Evolutionary conservation across 441 rosid genomes (phyloP), one percentile per base, ranked within the genome.

Genomic region (Erysimum cheiri): DNA sequence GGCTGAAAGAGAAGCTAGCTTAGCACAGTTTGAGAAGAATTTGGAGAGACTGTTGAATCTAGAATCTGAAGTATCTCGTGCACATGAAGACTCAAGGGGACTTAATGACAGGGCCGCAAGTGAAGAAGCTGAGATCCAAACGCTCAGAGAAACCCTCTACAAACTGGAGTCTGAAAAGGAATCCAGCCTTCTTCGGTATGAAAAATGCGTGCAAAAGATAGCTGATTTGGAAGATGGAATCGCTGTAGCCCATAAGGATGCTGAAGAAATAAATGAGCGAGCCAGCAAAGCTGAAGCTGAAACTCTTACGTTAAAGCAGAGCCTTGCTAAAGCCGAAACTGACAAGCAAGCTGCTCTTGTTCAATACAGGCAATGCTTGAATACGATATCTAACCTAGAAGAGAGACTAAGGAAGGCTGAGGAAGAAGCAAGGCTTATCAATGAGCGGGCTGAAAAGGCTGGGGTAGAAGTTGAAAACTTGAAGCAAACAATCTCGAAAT

Each of bases 1-100:
- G 80, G 89, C 85, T 67, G 99, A 95, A 72, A 95, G 87, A 79
- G 92, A 92, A 78, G 93, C 90, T 74, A 87, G 64, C 77, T 43
- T 83, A 60, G 79, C 82, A 69, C 84, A 86, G 83, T 90, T 85
- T 82, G 90, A 79, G 60, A 85, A 81, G 78, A 84, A 89, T 73
- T 80, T 88, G 74, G 96, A 89, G 65, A 83, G 89, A 76, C 69
- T 91, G 61, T 75, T 91, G 29, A 82, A 81, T 63, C 74, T 93
- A 67, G 97, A 91, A 85, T 80, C 72, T 60, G 91, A 89, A 82
- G 80, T 89, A 59, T 84, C 82, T 65, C 82, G 64, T 69, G 96
- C 95, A 35, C 85, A 76, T 71, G 87, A 85, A 43, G 90, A 87
- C 36, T 90, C 90, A 31, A 72, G 50, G 72, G 83, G 80, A 12